Conservation (phyloP, 192 early-diverging fungal genomes). For the Podochytrium sp. region DNA sequence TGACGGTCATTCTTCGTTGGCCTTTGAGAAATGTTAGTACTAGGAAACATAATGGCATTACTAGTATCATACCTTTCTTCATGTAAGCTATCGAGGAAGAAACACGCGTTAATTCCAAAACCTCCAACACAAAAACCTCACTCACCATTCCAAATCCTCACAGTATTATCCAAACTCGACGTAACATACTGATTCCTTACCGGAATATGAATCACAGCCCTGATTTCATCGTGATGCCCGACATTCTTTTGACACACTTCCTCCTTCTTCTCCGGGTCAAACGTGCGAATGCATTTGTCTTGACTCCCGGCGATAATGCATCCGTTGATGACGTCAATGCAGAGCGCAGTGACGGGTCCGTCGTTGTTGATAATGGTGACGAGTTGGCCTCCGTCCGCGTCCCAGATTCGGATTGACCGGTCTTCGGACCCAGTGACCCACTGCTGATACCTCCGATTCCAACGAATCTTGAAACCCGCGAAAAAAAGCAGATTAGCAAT, state of each 20-base stretch:
- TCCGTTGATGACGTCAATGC: slow-evolving; percentile 55
- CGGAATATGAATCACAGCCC: slow-evolving; percentile 58
- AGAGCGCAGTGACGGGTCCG: slow-evolving; percentile 57
- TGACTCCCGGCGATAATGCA: slow-evolving; percentile 59
- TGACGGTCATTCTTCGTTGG: background rate
- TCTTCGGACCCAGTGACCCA: slow-evolving; percentile 70
- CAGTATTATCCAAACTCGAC: slow-evolving; percentile 63
- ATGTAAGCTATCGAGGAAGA: slow-evolving; percentile 44
- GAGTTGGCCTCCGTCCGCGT: slow-evolving; percentile 55
- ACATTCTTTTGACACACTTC: slow-evolving; percentile 63
- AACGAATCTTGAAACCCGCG: slow-evolving; percentile 61
- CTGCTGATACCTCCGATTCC: slow-evolving; percentile 46
- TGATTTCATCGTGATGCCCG: slow-evolving; percentile 61
- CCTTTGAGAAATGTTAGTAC: background rate
- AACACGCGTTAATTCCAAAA: background rate
- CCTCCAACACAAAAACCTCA: too few relatives aligned
- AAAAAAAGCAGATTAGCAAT: too few relatives aligned
- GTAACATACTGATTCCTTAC: slow-evolving; percentile 60
- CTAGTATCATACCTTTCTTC: slow-evolving; percentile 46
- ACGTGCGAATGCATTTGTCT: slow-evolving; percentile 59
- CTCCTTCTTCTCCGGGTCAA: slow-evolving; percentile 60
- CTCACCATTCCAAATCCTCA: slow-evolving; percentile 62
- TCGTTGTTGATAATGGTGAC: slow-evolving; percentile 63
- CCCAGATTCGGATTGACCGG: slow-evolving; percentile 62
- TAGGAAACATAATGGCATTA: background rate